Base-by-base conservation (phyloP, 345 rosid species). In the Excoecaria cochinchinensis region DNA sequence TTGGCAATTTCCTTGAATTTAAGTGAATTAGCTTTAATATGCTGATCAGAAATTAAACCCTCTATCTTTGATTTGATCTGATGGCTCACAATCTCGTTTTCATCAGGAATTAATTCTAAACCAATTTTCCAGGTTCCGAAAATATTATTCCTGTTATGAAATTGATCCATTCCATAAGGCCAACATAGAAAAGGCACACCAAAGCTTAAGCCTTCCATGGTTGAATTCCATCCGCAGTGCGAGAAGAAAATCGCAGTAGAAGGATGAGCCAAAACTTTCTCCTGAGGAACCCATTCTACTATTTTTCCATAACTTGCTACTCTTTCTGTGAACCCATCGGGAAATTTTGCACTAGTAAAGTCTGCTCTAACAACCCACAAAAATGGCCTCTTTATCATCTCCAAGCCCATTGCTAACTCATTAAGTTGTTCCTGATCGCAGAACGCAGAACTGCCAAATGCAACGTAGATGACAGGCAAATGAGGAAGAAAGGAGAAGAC, bases 391-490 rank as follows among this genome's bases (percentile, higher is more conserved):
- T n/a, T n/a, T n/a, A n/a, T n/a, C n/a, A n/a, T n/a, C n/a, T n/a
- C n/a, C n/a, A n/a, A n/a, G 9, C 82, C 85, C 0, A 70, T 31
- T 8, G 90, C 86, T 0, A 90, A 69, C 70, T 87, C 91, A 0
- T 76, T 69, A 0, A 82, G 78, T 61, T 90, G 87, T 5, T 77
- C 46, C 16, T 75, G 78, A 56, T 69, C 77, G 15, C 81, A 39
- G 39, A 51, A 24, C 1, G 47, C 64, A 1, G 71, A 0, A 75
- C 87, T 87, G 3, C 90, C 85, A 60, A 90, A 87, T 12, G 94
- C 87, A 38, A 76, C 80, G 59, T 90, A 86, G 15, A 88, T 76
- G 21, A 87, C 87, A n/a, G n/a, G n/a, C n/a, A n/a, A n/a, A n/a
- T n/a, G n/a, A n/a, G n/a, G n/a, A n/a, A n/a, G n/a, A n/a, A n/a